Conservation (phyloP, 306 rosid species). For the Corylus heterophylla region DNA sequence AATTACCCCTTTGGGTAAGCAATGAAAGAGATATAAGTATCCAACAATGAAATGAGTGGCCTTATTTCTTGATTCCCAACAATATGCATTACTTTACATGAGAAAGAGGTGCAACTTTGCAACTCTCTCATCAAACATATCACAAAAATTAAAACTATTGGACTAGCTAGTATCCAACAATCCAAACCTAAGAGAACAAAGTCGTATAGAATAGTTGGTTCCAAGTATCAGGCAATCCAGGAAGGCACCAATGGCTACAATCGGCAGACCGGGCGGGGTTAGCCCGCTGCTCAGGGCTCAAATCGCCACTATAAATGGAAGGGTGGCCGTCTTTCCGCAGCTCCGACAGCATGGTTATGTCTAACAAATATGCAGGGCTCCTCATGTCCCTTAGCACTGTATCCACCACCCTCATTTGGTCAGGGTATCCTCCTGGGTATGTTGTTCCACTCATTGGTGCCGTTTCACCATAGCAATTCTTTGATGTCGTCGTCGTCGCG, state of each 20-base stretch:
- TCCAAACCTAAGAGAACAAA: constrained; percentile 43
- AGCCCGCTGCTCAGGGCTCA: constrained; percentile 72
- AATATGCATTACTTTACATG: constrained; percentile 28
- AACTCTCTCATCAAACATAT: constrained; percentile 18
- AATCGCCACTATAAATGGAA: constrained; percentile 82
- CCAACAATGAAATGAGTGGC: background rate
- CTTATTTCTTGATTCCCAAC: constrained; percentile 1
- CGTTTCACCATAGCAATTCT: constrained; percentile 87
- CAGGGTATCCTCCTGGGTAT: constrained; percentile 57
- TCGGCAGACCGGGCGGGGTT: constrained; percentile 74
- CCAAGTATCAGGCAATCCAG: constrained; percentile 96
- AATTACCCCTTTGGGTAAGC: too few relatives aligned
- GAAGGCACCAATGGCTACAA: constrained; percentile 99
- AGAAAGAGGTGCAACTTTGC: constrained; percentile 30
- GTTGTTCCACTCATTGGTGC: constrained; percentile 49
- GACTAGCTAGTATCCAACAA: constrained; percentile 8
- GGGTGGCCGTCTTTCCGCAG: constrained; percentile 90
- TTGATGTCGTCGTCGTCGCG: constrained; percentile 41
- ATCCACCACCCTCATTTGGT: constrained; percentile 77
- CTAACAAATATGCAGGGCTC: constrained; percentile 60
- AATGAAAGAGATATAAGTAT: background rate
- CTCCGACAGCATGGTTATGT: constrained; percentile 78
- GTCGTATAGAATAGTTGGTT: constrained; percentile 73
- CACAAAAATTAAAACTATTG: background rate
- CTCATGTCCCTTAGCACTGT: constrained; percentile 71